phyloP scores from a whole-genome alignment of 2,329 filamentous ascomycete species.

The Whalleya microplaca region DNA sequence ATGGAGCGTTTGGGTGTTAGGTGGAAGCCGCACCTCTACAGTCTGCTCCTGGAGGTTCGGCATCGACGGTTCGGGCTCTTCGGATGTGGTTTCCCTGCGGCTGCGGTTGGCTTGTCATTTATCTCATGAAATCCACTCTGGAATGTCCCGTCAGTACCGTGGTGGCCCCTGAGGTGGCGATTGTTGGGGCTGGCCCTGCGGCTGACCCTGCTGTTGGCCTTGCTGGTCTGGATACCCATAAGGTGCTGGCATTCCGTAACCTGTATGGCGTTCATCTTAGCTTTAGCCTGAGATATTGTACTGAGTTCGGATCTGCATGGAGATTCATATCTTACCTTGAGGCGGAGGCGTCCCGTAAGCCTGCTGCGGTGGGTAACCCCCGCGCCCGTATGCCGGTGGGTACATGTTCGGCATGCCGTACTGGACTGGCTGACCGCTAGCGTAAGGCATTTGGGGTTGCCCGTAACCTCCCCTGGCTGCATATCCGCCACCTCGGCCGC shows the following conservation, averaged over 20 bases:
- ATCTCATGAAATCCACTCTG: slow-evolving; percentile 1
- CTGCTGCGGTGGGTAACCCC: slow-evolving; percentile 43
- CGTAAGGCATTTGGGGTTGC: slow-evolving; percentile 40
- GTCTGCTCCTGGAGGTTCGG: slow-evolving; percentile 5
- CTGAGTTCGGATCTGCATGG: slow-evolving; percentile 6
- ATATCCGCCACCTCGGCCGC: slow-evolving; percentile 40
- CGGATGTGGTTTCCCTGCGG: neutral
- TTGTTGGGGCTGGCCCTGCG: slow-evolving; percentile 36
- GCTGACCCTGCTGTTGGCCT: slow-evolving; percentile 43
- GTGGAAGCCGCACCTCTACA: slow-evolving; percentile 6
- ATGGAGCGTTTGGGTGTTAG: slow-evolving; percentile 9
- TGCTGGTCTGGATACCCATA: slow-evolving; percentile 53
- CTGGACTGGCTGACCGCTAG: slow-evolving; percentile 41
- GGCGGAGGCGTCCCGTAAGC: slow-evolving; percentile 49
- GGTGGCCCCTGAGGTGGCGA: slow-evolving; percentile 44
- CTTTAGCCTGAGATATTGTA: neutral
- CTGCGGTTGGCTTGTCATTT: slow-evolving; percentile 4
- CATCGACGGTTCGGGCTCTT: slow-evolving; percentile 1
- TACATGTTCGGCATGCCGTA: slow-evolving; percentile 47
- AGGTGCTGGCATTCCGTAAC: slow-evolving; percentile 31
- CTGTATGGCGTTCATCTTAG: slow-evolving; percentile 17
- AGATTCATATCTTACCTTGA: slow-evolving; percentile 43
- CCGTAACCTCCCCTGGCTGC: slow-evolving; percentile 39
- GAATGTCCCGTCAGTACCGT: slow-evolving; percentile 43
- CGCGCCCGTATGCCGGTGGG: slow-evolving; percentile 47